phyloP scores from a whole-genome alignment of 176 grass and related monocot genomes.

The Musa troglodytarum region DNA sequence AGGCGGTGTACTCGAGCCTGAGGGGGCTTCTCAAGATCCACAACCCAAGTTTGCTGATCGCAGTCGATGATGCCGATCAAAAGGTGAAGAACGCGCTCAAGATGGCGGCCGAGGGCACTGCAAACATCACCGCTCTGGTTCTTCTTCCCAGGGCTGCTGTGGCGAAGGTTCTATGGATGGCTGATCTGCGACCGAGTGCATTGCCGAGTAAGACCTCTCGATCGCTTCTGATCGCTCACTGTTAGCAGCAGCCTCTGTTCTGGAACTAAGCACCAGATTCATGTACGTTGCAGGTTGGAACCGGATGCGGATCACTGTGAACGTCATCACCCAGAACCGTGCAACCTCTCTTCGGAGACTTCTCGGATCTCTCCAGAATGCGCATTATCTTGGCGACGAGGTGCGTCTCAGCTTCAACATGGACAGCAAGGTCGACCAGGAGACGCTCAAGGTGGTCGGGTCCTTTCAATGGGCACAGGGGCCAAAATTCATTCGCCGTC shows the following conservation, averaged over 20 bases:
- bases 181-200: conserved; percentile 44
- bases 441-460: conserved; percentile 47
- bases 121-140: conserved; percentile 55
- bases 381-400: conserved; percentile 79
- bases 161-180: conserved; percentile 91
- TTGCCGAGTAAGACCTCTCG: conserved; percentile 38
- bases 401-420: conserved; percentile 90
- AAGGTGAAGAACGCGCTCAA: conserved; percentile 30
- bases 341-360: conserved; percentile 51
- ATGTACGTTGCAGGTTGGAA: conserved; percentile 57
- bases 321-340: conserved; percentile 91
- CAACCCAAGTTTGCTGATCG: conserved; percentile 66
- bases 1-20: conserved; percentile 80
- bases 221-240: too few species aligned
- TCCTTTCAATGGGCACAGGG: conserved; percentile 74
- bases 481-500: conserved; percentile 50
- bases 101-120: conserved; percentile 43
- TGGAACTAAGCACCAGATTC: too few species aligned
- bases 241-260: neutral
- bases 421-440: conserved; percentile 85
- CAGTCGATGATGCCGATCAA: conserved; percentile 32
- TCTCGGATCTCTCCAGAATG: conserved; percentile 42
- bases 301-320: conserved; percentile 79
- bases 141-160: conserved; percentile 51
- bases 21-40: conserved; percentile 67